These are phyloP conservation scores for Avicennia marina DNA, from an alignment of 257 asterid genomes.

Conservation along the genomic window DNA sequence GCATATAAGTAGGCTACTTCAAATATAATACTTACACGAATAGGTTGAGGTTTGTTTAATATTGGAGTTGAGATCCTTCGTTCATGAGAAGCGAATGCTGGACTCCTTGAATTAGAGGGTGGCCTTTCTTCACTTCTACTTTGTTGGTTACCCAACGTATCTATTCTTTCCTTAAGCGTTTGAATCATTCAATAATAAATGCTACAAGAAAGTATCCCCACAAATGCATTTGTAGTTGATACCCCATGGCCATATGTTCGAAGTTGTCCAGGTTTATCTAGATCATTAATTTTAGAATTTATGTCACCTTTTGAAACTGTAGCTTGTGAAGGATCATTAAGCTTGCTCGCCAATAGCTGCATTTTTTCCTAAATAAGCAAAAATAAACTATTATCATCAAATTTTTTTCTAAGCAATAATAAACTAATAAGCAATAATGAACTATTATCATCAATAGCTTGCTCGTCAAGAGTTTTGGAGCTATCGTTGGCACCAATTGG, in stretches of 20 bases:
- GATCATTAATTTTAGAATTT: not conserved
- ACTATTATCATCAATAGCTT: too few relatives aligned
- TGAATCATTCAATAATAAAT: not conserved
- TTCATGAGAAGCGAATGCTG: not conserved
- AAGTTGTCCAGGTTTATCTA: not conserved
- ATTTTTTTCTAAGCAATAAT: too few relatives aligned
- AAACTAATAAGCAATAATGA: too few relatives aligned
- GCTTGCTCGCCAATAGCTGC: not conserved
- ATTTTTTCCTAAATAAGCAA: not conserved
- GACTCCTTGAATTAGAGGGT: not conserved
- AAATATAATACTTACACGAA: not conserved
- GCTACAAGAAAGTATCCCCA: not conserved
- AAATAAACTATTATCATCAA: not conserved
- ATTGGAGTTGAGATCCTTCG: not conserved
- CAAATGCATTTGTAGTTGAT: not conserved
- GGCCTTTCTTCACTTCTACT: not conserved
- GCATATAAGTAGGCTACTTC: too few relatives aligned
- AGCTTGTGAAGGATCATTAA: not conserved
- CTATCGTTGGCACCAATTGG: too few relatives aligned
- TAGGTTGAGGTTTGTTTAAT: not conserved
- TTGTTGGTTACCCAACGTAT: too few relatives aligned
- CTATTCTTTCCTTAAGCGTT: not conserved
- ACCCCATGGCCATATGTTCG: not conserved
- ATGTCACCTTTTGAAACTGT: not conserved
- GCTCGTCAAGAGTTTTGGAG: too few relatives aligned